Conservation (phyloP, 306 rosid genomes). For the Castanea mollissima region DNA sequence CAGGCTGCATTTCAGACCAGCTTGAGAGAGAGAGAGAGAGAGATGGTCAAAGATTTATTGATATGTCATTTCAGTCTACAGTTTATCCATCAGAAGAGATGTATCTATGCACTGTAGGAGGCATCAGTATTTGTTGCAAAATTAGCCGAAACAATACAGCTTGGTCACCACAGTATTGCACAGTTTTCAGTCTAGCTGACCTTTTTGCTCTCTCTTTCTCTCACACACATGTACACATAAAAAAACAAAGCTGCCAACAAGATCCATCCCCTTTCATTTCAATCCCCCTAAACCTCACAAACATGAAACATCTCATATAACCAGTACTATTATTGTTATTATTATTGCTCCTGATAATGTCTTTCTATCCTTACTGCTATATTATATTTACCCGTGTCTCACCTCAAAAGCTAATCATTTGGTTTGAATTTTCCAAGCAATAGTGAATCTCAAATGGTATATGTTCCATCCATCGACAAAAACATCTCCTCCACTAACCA, state of each 20-base stretch:
- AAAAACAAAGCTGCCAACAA: constrained; percentile 50
- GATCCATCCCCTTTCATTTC: constrained; percentile 34
- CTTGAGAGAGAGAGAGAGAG: constrained; percentile 15
- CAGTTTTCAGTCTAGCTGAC: constrained; percentile 34
- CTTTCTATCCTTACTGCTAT: constrained; percentile 4
- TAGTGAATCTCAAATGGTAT: constrained; percentile 58
- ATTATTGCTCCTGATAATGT: constrained; percentile 7
- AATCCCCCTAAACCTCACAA: constrained; percentile 14
- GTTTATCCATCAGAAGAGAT: constrained; percentile 42
- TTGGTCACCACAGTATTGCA: constrained; percentile 48
- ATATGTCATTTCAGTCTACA: constrained; percentile 67
- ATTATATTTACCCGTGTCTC: neutral
- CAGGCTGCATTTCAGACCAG: constrained; percentile 22
- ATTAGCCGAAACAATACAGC: constrained; percentile 37
- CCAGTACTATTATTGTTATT: constrained; percentile 45
- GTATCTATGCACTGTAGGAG: constrained; percentile 33
- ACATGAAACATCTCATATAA: constrained; percentile 9
- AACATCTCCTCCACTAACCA: constrained; percentile 53
- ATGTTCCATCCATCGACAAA: constrained; percentile 64
- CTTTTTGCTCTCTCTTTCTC: constrained; percentile 19
- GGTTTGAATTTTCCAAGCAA: constrained; percentile 58
- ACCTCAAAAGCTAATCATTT: constrained; percentile 61
- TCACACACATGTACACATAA: constrained; percentile 6
- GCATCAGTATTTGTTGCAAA: constrained; percentile 45
- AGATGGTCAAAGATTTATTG: constrained; percentile 46